Percentiles rank a stretch among this genome's conserved stretches.
phyloP scores from a whole-genome alignment of 768 basidiomycete genomes.

The Rhodotorula graminis region DNA sequence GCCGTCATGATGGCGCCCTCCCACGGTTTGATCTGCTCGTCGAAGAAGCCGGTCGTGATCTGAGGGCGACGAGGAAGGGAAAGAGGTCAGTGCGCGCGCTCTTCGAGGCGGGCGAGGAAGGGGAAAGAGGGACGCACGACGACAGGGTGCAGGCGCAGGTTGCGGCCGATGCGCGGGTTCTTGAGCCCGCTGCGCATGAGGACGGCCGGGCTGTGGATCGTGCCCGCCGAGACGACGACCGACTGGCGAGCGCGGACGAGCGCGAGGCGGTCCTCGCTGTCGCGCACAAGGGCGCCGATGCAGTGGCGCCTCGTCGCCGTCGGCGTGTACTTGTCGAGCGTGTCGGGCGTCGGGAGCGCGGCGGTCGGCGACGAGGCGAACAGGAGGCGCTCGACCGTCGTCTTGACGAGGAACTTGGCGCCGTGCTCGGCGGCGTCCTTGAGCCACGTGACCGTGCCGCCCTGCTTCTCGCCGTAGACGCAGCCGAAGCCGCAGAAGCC shows the following conservation, averaged over 20 bases:
- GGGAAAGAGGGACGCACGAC: background rate
- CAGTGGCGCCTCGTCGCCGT: constrained; percentile 17
- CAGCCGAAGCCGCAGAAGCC: constrained; percentile 41
- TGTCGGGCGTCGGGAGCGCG: constrained; percentile 2
- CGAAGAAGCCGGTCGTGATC: constrained; percentile 40
- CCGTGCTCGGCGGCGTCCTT: constrained; percentile 37
- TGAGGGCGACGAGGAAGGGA: background rate
- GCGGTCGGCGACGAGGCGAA: constrained; percentile 18
- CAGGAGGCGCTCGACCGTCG: constrained; percentile 35
- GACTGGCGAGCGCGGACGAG: constrained; percentile 29
- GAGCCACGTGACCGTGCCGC: constrained; percentile 34
- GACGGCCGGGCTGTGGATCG: constrained; percentile 42
- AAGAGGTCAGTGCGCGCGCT: no score
- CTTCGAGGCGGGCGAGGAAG: no score
- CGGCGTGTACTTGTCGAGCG: constrained; percentile 23
- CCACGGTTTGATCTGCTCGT: constrained; percentile 42
- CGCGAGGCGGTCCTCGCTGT: constrained; percentile 17
- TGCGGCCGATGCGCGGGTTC: constrained; percentile 43
- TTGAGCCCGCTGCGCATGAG: constrained; percentile 42
- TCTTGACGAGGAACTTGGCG: constrained; percentile 32
- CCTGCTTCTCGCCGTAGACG: constrained; percentile 37
- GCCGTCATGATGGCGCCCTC: constrained; percentile 45
- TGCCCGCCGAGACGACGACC: constrained; percentile 42
- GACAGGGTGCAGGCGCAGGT: constrained; percentile 44
- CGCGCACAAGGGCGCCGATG: constrained; percentile 37